These are phyloP conservation scores for Albatrellus sp. DNA, from an alignment of 1,284 basidiomycete species.

Conservation along the genomic window DNA sequence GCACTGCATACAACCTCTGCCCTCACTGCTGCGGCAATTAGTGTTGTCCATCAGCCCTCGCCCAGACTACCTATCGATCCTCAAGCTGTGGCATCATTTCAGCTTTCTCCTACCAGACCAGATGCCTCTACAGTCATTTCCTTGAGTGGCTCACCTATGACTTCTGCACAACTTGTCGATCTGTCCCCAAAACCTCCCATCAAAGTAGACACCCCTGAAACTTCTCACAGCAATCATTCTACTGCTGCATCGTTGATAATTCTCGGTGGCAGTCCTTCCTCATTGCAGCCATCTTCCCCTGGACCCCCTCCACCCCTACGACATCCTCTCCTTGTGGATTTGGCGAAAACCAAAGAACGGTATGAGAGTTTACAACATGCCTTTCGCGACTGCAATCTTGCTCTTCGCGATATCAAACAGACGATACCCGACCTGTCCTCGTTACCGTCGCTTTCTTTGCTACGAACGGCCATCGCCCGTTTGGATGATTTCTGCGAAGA, in stretches of 20 bases:
- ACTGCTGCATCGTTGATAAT: neutral
- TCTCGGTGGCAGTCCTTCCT: neutral
- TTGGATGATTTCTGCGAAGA: constrained; percentile 77
- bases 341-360: constrained; percentile 33
- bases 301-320: constrained; percentile 5
- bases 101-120: neutral
- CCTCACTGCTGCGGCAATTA: neutral
- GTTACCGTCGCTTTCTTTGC: constrained; percentile 21
- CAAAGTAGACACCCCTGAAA: neutral
- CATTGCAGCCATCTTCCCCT: constrained; percentile 4
- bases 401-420: constrained; percentile 44
- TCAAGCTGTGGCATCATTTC: constrained; percentile 5
- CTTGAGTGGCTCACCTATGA: too few relatives aligned
- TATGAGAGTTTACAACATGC: constrained; percentile 51
- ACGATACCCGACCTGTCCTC: constrained; percentile 17
- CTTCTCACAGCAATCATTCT: neutral
- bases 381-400: constrained; percentile 58
- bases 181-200: neutral
- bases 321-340: constrained; percentile 28
- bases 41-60: constrained; percentile 8
- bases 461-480: constrained; percentile 48
- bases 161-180: neutral
- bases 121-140: neutral
- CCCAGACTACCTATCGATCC: constrained; percentile 6
- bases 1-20: neutral